These are phyloP conservation scores for Trametes sp. DNA, from an alignment of 1,284 basidiomycete species.

Conservation along the genomic window DNA sequence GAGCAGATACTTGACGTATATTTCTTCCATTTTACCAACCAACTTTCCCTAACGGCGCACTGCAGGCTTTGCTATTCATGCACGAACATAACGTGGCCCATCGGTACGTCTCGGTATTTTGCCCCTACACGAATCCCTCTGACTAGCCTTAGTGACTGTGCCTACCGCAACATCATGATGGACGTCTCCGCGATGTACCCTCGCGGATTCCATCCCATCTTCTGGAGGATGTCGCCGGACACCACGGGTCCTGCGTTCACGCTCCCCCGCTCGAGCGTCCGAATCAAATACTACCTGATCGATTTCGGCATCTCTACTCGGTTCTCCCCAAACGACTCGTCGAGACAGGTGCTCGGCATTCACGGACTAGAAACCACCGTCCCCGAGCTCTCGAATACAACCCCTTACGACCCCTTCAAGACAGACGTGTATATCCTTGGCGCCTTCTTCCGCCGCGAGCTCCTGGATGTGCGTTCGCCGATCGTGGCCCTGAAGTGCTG, in stretches of 20 bases:
- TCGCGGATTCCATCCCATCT: conserved; percentile 36
- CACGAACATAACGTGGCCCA: background rate
- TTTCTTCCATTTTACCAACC: no score
- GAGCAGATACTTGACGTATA: conserved; percentile 24
- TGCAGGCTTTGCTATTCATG: background rate
- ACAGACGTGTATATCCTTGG: conserved; percentile 40
- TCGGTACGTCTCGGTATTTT: background rate
- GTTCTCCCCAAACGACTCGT: conserved; percentile 12
- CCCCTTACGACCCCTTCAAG: conserved; percentile 43
- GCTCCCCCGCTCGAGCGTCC: conserved; percentile 11
- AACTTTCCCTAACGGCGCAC: background rate
- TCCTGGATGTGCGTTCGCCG: background rate
- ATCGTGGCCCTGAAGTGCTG: background rate
- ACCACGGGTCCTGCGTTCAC: background rate
- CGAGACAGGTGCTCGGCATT: conserved; percentile 8
- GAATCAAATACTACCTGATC: conserved; percentile 37
- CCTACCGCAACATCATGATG: conserved; percentile 38
- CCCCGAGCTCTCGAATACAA: conserved; percentile 36
- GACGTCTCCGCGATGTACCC: conserved; percentile 36
- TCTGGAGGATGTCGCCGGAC: conserved; percentile 11
- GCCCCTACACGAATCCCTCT: no score
- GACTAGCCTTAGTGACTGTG: conserved; percentile 30
- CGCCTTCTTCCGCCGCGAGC: conserved; percentile 20
- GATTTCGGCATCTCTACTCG: conserved; percentile 37
- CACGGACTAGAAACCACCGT: conserved; percentile 35